A percentile compares a stretch with the other conserved stretches of the same genome.
Conservation (phyloP, 805 yeast genomes). For the Suhomyces faveliae region DNA sequence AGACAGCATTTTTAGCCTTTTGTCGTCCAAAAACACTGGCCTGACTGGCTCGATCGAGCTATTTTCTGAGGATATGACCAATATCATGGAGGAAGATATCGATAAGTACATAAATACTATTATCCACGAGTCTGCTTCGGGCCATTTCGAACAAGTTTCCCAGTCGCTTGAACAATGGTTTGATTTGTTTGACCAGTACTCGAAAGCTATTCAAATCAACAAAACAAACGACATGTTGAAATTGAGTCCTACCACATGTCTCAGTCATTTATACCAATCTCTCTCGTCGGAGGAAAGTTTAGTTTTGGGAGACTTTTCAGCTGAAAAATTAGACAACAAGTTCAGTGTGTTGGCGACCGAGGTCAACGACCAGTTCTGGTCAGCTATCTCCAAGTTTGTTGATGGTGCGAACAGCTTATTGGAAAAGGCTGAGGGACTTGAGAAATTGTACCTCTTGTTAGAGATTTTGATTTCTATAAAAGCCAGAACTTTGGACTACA, state of each 20-base stretch:
- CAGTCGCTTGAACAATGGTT: slow-evolving; percentile 9
- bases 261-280: slow-evolving; percentile 5
- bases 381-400: slow-evolving; percentile 2
- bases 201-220: slow-evolving; percentile 2
- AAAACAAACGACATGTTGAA: background rate
- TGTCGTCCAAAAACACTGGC: background rate
- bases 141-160: background rate
- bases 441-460: slow-evolving; percentile 14
- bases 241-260: slow-evolving; percentile 6
- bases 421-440: background rate
- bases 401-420: background rate
- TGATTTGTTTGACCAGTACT: slow-evolving; percentile 5
- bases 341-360: slow-evolving; percentile 12
- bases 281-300: background rate
- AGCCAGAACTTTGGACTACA: background rate
- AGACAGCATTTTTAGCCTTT: background rate
- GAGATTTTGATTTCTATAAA: slow-evolving; percentile 10
- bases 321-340: slow-evolving; percentile 10
- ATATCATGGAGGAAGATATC: slow-evolving; percentile 28
- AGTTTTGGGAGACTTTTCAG: slow-evolving; percentile 18
- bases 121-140: slow-evolving; percentile 5
- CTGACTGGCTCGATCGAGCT: slow-evolving; percentile 2
- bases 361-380: slow-evolving; percentile 12
- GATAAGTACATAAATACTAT: slow-evolving; percentile 23
- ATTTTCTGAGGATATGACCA: slow-evolving; percentile 21